Percentiles rank a stretch among this genome's conserved stretches.
Conservation (phyloP, 2,329 filamentous ascomycete genomes). For the Dryadomyces quercus-mongolicae region DNA sequence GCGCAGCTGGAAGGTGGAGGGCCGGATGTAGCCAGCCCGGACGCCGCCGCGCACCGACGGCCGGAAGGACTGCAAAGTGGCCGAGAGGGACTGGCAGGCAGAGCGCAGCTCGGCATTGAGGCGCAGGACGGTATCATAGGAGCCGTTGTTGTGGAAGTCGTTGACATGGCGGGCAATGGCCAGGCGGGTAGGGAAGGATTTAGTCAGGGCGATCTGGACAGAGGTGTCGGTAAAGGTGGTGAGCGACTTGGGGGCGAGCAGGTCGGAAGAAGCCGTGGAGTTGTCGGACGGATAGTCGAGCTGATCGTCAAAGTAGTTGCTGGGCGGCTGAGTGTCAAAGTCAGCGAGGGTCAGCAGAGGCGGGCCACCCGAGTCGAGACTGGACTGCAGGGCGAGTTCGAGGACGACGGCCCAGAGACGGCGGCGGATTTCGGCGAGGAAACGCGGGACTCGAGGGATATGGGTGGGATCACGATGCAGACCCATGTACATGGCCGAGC, state of each 20-base stretch:
- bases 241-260: conserved; percentile 19
- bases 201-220: conserved; percentile 31
- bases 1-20: conserved; percentile 27
- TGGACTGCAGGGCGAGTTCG: conserved; percentile 32
- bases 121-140: conserved; percentile 34
- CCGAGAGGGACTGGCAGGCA: conserved; percentile 22
- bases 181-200: conserved; percentile 30
- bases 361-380: conserved; percentile 31
- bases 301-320: conserved; percentile 38
- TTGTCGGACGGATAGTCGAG: conserved; percentile 14
- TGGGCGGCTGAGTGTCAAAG: conserved; percentile 35
- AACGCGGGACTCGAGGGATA: conserved; percentile 21
- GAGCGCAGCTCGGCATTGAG: conserved; percentile 32
- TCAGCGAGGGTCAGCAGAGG: conserved; percentile 30
- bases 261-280: conserved; percentile 23
- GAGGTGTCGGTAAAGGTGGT: conserved; percentile 32
- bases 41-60: conserved; percentile 1
- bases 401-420: conserved; percentile 40
- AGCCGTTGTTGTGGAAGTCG: conserved; percentile 27
- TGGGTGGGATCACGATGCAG: conserved; percentile 34
- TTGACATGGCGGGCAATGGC: conserved; percentile 33
- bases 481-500: conserved; percentile 36
- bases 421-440: conserved; percentile 33
- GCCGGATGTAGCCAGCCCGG: conserved; percentile 5
- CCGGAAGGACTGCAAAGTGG: conserved; percentile 18